Evolutionary conservation across 768 basidiomycete species (phyloP).

Genomic region (Lactarius evosmus): DNA sequence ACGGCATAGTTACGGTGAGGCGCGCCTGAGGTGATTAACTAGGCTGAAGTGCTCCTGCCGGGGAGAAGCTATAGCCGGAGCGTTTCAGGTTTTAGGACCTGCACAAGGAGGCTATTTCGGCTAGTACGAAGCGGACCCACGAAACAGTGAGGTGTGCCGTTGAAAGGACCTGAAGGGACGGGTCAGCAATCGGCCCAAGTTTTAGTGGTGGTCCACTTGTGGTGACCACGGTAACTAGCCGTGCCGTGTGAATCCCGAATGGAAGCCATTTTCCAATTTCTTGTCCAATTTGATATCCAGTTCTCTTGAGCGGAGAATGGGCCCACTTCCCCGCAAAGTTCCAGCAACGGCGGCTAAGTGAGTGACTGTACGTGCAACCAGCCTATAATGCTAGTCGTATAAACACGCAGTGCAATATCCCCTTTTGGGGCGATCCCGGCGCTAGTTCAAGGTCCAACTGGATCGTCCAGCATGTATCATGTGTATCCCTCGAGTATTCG

Average conservation of each 20-base stretch:
- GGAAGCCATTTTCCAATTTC: not conserved
- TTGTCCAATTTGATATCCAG: not conserved
- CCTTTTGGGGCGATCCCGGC: not conserved
- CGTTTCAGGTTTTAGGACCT: not conserved
- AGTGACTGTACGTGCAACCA: not conserved
- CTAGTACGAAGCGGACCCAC: not conserved
- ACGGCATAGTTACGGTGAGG: slow-evolving; percentile 18
- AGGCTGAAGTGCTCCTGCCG: slow-evolving; percentile 6
- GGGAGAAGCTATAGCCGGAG: not conserved
- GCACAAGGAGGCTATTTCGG: not conserved
- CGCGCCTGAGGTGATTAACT: not conserved
- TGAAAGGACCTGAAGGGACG: not conserved
- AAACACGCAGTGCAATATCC: not conserved
- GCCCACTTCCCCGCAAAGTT: not conserved
- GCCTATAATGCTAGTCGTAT: not conserved
- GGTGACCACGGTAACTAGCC: not conserved
- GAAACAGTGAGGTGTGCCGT: not conserved
- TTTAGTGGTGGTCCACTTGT: not conserved
- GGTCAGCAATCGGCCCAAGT: not conserved
- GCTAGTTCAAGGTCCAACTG: not conserved
- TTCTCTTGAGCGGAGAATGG: not conserved
- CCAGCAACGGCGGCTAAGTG: not conserved
- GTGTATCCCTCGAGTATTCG: not conserved
- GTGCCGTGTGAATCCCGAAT: slow-evolving; percentile 10
- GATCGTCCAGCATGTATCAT: not conserved